A percentile compares a stretch with the other conserved stretches of the same genome.
Evolutionary conservation across 768 basidiomycete species (phyloP).

Genomic region (Psilocybe tampanensis): DNA sequence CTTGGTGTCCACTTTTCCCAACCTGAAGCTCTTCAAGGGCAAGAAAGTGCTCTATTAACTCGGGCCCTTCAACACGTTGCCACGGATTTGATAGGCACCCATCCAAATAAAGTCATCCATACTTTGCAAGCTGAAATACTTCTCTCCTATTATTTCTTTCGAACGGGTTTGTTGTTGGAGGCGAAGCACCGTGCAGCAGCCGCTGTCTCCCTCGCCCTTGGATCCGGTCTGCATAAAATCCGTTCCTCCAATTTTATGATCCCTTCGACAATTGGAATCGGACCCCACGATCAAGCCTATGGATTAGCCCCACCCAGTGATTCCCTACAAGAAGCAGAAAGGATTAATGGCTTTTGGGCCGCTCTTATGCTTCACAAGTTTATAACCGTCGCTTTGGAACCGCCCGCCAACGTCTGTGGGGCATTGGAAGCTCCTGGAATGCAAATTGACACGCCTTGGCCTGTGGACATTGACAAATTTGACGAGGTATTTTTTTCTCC

Average conservation of each 20-base stretch:
- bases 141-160: slow-evolving; percentile 67
- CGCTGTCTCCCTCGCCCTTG: slow-evolving; percentile 52
- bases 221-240: slow-evolving; percentile 49
- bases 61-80: slow-evolving; percentile 52
- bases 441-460: slow-evolving; percentile 58
- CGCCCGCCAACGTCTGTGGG: slow-evolving; percentile 55
- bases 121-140: slow-evolving; percentile 65
- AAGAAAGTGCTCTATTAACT: slow-evolving; percentile 50
- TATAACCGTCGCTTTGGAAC: slow-evolving; percentile 54
- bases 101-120: slow-evolving; percentile 51
- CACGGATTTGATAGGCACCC: slow-evolving; percentile 47
- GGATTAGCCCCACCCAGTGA: slow-evolving; percentile 42
- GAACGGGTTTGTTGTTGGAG: slow-evolving; percentile 57
- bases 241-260: slow-evolving; percentile 39
- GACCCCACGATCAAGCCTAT: slow-evolving; percentile 42
- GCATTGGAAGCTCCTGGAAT: slow-evolving; percentile 52
- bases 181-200: slow-evolving; percentile 60
- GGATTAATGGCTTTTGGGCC: slow-evolving; percentile 69
- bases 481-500: slow-evolving; percentile 32
- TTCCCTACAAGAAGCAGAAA: slow-evolving; percentile 62
- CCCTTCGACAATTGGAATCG: slow-evolving; percentile 37
- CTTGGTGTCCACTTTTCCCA: slow-evolving; percentile 56
- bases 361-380: slow-evolving; percentile 61
- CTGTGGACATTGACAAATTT: slow-evolving; percentile 42
- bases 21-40: slow-evolving; percentile 36